Base-by-base conservation (phyloP, 495 filamentous ascomycete species). In the Coniosporium apollinis region DNA sequence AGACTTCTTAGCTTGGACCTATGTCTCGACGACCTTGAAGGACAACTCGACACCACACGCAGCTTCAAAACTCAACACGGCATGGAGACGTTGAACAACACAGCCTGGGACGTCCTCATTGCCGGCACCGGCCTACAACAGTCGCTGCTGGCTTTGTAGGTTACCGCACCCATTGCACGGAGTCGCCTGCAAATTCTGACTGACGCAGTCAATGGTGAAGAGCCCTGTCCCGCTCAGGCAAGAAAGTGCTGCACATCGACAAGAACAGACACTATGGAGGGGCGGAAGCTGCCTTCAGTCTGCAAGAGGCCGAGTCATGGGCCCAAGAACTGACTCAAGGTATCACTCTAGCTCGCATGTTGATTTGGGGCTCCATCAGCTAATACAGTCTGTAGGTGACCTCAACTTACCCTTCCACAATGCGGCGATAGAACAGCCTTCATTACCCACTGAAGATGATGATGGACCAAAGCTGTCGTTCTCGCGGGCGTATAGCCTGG, bases 121-220 rank as follows among this genome's bases (percentile, higher is more conserved):
- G 69, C 72, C 42, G 91, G 91, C 43, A 97, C 89, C 33, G 89
- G 84, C 32, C 55, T 96, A 43, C 68, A 74, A 45, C 81, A 94
- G 55, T 94, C 86, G 29, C 74, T 97, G 36, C 70, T 97, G 44
- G 87, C 89, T 42, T 64, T 94, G 89, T 97, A 70, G 66, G 80
- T 58, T 34, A 32, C 32, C 41, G 19, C 32, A 28, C 34, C 31
- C 19, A 19, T 39, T 39, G 35, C 36, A 25, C 30, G 46, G 43
- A 19, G 37, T 29, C 26, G 42, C 52, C 37, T 40, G 32, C 65
- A 30, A 42, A 42, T 29, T 61, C 76, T 79, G 70, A 82, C 67
- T 74, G 66, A 76, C 68, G 47, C 50, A 74, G 69, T 58, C 57
- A 48, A 49, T 60, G 49, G 50, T 52, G 49, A 74, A 94, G 87